A percentile compares a stretch with the other conserved stretches of the same genome.
Conservation (phyloP, 2,329 filamentous ascomycete species). For the Hypoxylon sp. region DNA sequence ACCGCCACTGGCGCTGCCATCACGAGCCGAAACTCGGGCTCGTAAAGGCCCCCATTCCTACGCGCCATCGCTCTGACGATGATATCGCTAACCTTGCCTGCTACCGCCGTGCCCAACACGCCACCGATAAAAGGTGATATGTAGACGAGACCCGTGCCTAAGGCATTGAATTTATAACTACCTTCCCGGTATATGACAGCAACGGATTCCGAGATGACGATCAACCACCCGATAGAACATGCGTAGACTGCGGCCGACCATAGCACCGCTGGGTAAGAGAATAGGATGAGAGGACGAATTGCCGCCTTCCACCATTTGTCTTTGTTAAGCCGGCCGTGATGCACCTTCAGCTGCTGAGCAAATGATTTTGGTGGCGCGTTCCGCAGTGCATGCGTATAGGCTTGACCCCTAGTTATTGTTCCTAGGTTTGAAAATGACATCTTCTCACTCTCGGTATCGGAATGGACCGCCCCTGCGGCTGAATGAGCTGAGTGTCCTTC, state of each 20-base stretch:
- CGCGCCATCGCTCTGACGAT: slow-evolving; percentile 86
- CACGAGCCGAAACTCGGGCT: slow-evolving; percentile 91
- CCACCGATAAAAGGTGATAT: slow-evolving; percentile 91
- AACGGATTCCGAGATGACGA: slow-evolving; percentile 91
- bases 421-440: slow-evolving; percentile 57
- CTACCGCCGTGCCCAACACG: slow-evolving; percentile 90
- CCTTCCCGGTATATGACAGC: slow-evolving; percentile 81
- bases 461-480: slow-evolving; percentile 44
- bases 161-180: slow-evolving; percentile 83
- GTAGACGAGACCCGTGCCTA: slow-evolving; percentile 89
- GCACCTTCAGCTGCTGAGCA: slow-evolving; percentile 79
- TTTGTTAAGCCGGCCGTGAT: slow-evolving; percentile 81
- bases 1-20: slow-evolving; percentile 88
- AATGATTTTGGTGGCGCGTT: slow-evolving; percentile 79
- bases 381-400: slow-evolving; percentile 80
- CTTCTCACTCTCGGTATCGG: slow-evolving; percentile 61
- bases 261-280: slow-evolving; percentile 87
- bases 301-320: slow-evolving; percentile 87
- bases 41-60: slow-evolving; percentile 92
- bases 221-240: slow-evolving; percentile 93
- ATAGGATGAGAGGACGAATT: slow-evolving; percentile 86
- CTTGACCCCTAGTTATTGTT: slow-evolving; percentile 55
- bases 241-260: slow-evolving; percentile 91
- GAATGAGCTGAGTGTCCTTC: slow-evolving; percentile 33
- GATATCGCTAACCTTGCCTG: slow-evolving; percentile 87